Base-by-base conservation (phyloP, 306 rosid species). In the Rosa lucieae region DNA sequence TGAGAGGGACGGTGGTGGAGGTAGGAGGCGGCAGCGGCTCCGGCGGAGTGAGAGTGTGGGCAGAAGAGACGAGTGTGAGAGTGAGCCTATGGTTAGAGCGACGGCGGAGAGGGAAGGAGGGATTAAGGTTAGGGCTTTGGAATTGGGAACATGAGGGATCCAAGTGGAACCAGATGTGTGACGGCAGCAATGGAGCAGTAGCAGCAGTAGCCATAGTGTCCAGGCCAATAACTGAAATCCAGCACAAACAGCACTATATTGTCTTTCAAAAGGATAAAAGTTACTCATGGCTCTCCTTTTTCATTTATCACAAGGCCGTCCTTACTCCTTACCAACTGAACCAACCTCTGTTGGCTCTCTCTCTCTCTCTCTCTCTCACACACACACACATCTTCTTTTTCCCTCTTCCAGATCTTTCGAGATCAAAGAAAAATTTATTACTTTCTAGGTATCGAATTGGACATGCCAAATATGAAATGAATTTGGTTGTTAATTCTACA, bases 11-110 rank as follows among this genome's bases (percentile, higher is more conserved):
- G 32, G 35, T 10, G 17, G 48, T 20, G 46, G 65, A 35, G 1
- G 26, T 10, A 7, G 26, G 0, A 23, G 82, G 63, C 29, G 26
- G 61, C 13, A 83, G 81, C 10, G 82, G 67, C 39, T 74, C 78
- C 21, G 70, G 69, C 11, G 51, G 76, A 23, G 35, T 20, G 66
- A 73, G 52, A 26, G 42, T 35, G 66, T 17, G 35, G n/a, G 20
- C 20, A 73, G 37, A 56, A 74, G 67, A 74, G 67, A 40, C 43
- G 37, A 61, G 8, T 17, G 26, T 3, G 18, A 72, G 76, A 51
- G 63, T 40, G 63, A 42, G 63, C 8, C 23, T 2, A 21, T 17
- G 58, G 7, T 43, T 73, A 11, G 51, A 39, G 61, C 15, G 75
- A 71, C 29, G 59, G 59, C 17, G 44, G 61, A 35, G 13, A 71